Evolutionary conservation across 2,329 filamentous ascomycete species (phyloP), one percentile per base, ranked within the genome.

Genomic region (Lachnellula occidentalis): DNA sequence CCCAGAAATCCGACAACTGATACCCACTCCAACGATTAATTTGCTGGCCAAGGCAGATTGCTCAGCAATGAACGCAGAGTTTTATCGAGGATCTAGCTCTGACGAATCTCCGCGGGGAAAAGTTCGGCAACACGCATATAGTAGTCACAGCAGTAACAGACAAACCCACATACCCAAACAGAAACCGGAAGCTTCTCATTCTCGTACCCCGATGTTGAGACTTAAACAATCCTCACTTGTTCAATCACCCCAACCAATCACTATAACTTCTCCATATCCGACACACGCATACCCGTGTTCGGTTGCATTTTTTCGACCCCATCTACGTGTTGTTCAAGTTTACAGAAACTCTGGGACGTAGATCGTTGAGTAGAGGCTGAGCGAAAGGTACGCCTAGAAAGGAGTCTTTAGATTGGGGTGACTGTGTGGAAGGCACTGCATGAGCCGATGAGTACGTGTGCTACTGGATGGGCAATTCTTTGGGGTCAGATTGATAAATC

Each of bases 191-290:
- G 24, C 65, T 73, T 34, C 58, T 63, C 48, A 56, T 43, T 11
- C 19, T 43, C 41, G 19, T 21, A 22, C 7, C 41, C 41, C 41
- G 9, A 43, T 43, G 17, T 42, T 42, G 57, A 81, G 67, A 49
- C 76, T 79, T 7, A 81, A 70, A 57, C 78, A 81, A 53, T 79
- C 73, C 61, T 82, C 78, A n/a, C 37, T 46, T 5, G 46, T 27
- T n/a, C 31, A 36, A 21, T 21, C 19, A 17, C 19, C n/a, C 15
- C 41, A 15, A 17, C 42, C 42, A 36, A 31, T 48, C 39, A 27
- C 24, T 11, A 19, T 39, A 22, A 45, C 43, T 14, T 27, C 24
- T 5, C 34, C 42, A 17, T 57, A 57, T 3, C 47, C 51, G 3
- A 54, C 45, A 11, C 55, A 57, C 17, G 22, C 39, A n/a, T 34